Evolutionary conservation across 371 early-diverging fungal genomes (phyloP).

Genomic region (Mucor sp.): DNA sequence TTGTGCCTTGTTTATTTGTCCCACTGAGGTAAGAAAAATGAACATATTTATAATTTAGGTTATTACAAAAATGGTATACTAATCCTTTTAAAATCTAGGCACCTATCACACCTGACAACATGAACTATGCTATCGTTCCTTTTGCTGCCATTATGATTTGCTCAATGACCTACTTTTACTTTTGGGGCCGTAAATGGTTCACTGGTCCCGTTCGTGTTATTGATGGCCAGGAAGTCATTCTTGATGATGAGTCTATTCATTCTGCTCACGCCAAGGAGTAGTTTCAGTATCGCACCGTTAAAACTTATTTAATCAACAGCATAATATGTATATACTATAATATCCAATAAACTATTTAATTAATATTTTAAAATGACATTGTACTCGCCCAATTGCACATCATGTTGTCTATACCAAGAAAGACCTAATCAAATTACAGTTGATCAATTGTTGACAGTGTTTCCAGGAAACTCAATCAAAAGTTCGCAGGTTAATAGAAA

Average conservation of each 20-base stretch:
- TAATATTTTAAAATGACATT: not conserved
- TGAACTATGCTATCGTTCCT: conserved; percentile 59
- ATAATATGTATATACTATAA: not conserved
- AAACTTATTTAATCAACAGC: not conserved
- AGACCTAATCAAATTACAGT: no score
- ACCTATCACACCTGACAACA: conserved; percentile 39
- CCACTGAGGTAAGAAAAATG: no score
- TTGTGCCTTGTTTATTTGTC: conserved; percentile 48
- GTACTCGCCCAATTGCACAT: no score
- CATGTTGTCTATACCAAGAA: no score
- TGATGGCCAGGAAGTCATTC: conserved; percentile 45
- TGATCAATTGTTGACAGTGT: no score
- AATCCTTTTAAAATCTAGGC: no score
- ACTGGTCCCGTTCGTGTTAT: conserved; percentile 49
- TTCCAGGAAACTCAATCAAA: no score
- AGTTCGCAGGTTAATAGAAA: no score
- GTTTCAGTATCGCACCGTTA: not conserved
- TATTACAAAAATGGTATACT: no score
- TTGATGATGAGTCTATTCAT: conserved; percentile 63
- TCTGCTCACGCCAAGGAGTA: not conserved
- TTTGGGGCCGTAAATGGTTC: conserved; percentile 56
- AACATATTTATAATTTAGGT: no score
- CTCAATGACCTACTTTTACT: conserved; percentile 42
- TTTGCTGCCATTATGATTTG: conserved; percentile 52
- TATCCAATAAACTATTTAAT: not conserved